Percentiles rank a stretch among this genome's conserved stretches.
Conservation (phyloP, 495 filamentous ascomycete species). For the Hyphodiscus hymeniophilus region DNA sequence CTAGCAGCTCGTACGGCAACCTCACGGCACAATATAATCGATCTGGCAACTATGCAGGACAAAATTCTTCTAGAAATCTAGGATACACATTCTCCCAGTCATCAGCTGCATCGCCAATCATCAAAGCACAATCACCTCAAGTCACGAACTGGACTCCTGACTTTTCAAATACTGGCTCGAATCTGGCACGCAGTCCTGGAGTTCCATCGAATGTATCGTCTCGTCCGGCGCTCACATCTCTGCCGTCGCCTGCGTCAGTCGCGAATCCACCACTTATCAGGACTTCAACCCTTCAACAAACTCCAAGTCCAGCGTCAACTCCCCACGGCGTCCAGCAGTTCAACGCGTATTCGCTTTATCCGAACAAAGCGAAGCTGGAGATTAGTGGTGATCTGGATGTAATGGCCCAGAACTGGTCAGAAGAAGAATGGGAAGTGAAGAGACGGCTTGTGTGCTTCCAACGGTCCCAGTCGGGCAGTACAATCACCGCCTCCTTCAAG, state of each 20-base stretch:
- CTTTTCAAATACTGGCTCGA: conserved; percentile 32
- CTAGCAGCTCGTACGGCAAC: conserved; percentile 21
- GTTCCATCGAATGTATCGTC: conserved; percentile 31
- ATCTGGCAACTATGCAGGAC: conserved; percentile 28
- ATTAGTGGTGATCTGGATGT: conserved; percentile 73
- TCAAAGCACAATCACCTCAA: conserved; percentile 40
- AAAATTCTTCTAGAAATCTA: conserved; percentile 30
- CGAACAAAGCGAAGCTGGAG: conserved; percentile 77
- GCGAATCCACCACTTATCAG: conserved; percentile 66
- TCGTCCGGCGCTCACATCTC: conserved; percentile 29
- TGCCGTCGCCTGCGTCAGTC: conserved; percentile 15
- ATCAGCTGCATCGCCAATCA: conserved; percentile 27
- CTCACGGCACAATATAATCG: conserved; percentile 30
- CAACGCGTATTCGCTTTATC: conserved; percentile 77
- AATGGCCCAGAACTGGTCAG: conserved; percentile 74
- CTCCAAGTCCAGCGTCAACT: conserved; percentile 34
- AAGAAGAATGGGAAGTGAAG: conserved; percentile 67
- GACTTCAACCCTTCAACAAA: conserved; percentile 70
- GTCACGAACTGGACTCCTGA: conserved; percentile 31
- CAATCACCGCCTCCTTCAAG: conserved; percentile 63
- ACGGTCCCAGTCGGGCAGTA: conserved; percentile 67
- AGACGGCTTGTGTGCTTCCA: conserved; percentile 81
- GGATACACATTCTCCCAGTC: conserved; percentile 33
- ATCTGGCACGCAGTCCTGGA: conserved; percentile 32
- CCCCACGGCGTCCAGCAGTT: conserved; percentile 41